These are phyloP conservation scores for Fusarium mundagurra DNA, from an alignment of 2,329 filamentous ascomycete genomes.

Conservation along the genomic window DNA sequence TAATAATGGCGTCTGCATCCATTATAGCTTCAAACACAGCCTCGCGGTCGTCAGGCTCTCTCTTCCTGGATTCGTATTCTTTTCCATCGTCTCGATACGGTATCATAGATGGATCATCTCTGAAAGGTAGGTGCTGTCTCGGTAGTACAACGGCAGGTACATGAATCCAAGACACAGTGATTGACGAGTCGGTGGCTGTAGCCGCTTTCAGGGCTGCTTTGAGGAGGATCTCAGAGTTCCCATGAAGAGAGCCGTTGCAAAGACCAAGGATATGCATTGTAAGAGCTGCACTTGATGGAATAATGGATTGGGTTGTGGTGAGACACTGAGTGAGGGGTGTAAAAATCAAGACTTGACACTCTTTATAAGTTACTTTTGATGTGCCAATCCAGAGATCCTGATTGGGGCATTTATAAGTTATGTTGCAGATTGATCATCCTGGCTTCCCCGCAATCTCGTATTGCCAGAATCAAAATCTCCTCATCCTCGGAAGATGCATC, in stretches of 20 bases:
- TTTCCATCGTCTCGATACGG: background rate
- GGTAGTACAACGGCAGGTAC: background rate
- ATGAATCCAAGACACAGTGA: background rate
- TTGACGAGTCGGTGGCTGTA: background rate
- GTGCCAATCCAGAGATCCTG: too few relatives aligned
- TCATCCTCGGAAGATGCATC: too few relatives aligned
- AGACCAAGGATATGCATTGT: background rate
- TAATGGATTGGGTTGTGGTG: background rate
- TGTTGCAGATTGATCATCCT: too few relatives aligned
- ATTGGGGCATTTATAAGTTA: too few relatives aligned
- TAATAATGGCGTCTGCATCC: accelerated
- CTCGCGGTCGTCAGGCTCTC: background rate
- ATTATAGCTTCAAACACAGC: background rate
- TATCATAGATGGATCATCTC: background rate
- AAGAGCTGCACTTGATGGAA: background rate
- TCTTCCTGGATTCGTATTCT: accelerated
- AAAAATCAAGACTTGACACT: background rate
- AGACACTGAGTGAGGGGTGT: background rate
- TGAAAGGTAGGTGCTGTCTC: background rate
- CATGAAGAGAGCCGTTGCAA: background rate
- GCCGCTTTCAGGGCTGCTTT: background rate
- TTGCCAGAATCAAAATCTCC: too few relatives aligned
- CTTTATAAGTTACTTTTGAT: too few relatives aligned
- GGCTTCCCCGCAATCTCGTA: too few relatives aligned
- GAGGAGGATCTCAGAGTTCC: background rate